Base-by-base conservation (phyloP, 2,329 filamentous ascomycete genomes). In the Neocatenulostroma microsporum region DNA sequence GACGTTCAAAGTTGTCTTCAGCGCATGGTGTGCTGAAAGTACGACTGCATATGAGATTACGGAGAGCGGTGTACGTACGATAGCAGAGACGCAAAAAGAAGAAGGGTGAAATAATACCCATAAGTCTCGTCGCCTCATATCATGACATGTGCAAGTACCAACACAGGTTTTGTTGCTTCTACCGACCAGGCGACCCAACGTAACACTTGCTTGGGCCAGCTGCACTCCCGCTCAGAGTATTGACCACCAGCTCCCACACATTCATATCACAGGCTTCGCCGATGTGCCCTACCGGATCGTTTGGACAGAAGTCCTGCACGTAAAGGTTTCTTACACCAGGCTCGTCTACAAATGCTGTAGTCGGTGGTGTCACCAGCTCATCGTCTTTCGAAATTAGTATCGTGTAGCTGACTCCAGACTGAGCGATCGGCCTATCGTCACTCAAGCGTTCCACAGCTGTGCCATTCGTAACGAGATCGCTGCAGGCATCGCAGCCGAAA, bases 1-100 rank as follows among this genome's bases (percentile, higher is more conserved):
- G 40, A 85, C 78, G 68, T 78, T 94, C 70, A 93, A 88, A 60
- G 75, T 96, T 7, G 89, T 94, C 1, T 96, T 94, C 66, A 82
- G 86, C 32, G 75, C 84, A 2, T 91, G 93, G 73, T 74, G 74
- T 3, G 62, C 66, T 2, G 71, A 43, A 66, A 73, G 36, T 53
- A 76, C 74, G 11, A 68, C 80, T 3, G 80, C 84, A 53, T 93
- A 87, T 59, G 80, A 87, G 58, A 80, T 95, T 39, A 77, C 70
- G 49, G 75, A 73, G 54, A 78, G 75, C 0, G 85, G 85, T 0
- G 48, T 66, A 7, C 24, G 25, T 17, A 18, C 34, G 14, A 8
- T 37, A 3, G 4, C 17, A n/a, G 34, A 30, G 19, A 9, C 14
- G 30, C 23, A 24, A 24, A 24, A 24, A 9, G 23, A 8, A n/a